phyloP scores from a whole-genome alignment of 192 early-diverging fungal species.

The Gamsiella multidivaricata region DNA sequence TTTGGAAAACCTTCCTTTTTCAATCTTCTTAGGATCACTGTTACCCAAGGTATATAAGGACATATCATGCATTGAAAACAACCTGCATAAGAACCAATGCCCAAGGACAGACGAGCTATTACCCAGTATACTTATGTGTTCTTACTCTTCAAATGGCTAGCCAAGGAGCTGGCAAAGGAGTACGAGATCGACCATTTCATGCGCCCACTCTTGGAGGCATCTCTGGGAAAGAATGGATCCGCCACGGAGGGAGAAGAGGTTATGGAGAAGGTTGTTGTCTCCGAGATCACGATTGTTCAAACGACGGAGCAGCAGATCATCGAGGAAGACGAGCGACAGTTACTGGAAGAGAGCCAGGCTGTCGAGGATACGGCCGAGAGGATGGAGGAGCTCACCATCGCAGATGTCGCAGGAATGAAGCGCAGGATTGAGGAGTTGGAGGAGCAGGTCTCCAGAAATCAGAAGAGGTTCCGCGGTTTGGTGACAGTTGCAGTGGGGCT shows the following conservation, averaged over 20 bases:
- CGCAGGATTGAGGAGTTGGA: constrained; percentile 50
- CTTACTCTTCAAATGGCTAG: too few species aligned
- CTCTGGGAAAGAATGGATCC: constrained; percentile 3
- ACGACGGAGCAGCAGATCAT: too few species aligned
- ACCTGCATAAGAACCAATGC: too few species aligned
- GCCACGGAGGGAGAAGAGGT: constrained; percentile 12
- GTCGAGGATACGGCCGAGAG: constrained; percentile 20
- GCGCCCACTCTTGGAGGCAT: constrained; percentile 35
- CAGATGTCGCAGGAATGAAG: constrained; percentile 35
- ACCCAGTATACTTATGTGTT: too few species aligned
- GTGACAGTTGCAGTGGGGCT: constrained; percentile 45
- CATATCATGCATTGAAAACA: too few species aligned
- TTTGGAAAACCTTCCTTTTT: background rate
- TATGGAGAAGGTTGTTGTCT: constrained; percentile 8
- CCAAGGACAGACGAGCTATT: too few species aligned
- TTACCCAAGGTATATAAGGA: constrained; percentile 34
- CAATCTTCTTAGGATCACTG: constrained; percentile 29
- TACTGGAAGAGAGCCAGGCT: constrained; percentile 1
- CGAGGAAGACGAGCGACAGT: background rate
- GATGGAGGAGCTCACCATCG: constrained; percentile 26
- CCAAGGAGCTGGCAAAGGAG: constrained; percentile 41
- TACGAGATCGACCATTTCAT: constrained; percentile 49
- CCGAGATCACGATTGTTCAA: constrained; percentile 30
- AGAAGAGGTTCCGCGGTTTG: constrained; percentile 46
- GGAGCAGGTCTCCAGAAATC: constrained; percentile 37